Base-by-base conservation (phyloP, 257 asterid species). In the Solanum rostratum region DNA sequence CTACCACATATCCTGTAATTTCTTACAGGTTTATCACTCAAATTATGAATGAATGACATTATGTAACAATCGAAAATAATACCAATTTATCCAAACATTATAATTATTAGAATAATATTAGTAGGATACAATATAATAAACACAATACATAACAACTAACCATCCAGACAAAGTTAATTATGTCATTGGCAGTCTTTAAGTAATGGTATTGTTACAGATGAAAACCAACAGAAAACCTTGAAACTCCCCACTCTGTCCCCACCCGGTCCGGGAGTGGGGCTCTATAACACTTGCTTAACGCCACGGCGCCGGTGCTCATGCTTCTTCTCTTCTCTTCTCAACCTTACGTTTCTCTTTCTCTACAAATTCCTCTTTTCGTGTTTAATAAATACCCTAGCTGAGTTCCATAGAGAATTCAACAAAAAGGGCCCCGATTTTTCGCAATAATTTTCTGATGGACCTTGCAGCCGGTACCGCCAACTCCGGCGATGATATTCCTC, bases 401-500 rank as follows among this genome's bases (percentile, higher is more conserved):
- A 33, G 37, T 33, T 33, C 37, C 37, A 33, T 33, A 33, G 37
- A 33, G 37, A 33, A 2, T 33, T 33, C 52, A 10, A 46, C 14
- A 46, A 46, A 46, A 46, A 46, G 11, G 52, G 52, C 52, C 15
- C 4, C 52, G 3, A 10, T 7, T 46, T 62, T 29, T 1, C 22
- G n/a, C 45, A 65, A 14, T 29, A 65, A 15, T 65, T 29, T 65
- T 14, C 73, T 1, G 73, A 65, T 65, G 73, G 45, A 65, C 12
- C n/a, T 65, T 29, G 73, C 0, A 65, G 73, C n/a, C 73, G 12
- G 22, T 15, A 63, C 5, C 18, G 11, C 6, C 11, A 14, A 14
- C 15, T 63, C 85, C 85, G 93, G 88, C 41, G 84, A 84, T 6
- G 94, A 86, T 84, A 41, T 52, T 55, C 83, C 86, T 30, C 84